Evolutionary conservation across 768 basidiomycete species (phyloP), one percentile per base, ranked within the genome.

Genomic region (Phylloporus rhodoxanthus): DNA sequence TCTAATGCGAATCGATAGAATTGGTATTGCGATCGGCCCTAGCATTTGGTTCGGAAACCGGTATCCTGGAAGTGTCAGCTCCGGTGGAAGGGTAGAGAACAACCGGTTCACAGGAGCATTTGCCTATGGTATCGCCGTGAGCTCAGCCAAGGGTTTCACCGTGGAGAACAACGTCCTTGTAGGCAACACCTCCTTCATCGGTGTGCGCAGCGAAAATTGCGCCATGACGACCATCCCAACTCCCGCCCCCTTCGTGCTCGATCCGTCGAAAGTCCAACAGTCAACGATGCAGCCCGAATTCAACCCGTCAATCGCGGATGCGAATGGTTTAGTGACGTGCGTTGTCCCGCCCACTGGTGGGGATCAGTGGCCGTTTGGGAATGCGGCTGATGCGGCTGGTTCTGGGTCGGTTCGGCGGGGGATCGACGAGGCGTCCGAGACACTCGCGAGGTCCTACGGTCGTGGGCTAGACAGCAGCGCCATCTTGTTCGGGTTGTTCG

Each of bases 11-110:
- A 50, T 37, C 15, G 19, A 36, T n/a, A 88, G 87, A 64, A 81
- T 90, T 59, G 88, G 83, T 19, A 82, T 90, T 43, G 87, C 86
- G 29, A 76, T 89, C n/a, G 87, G 88, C 8, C 85, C 88, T 7
- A 78, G 78, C 10, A 81, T 79, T 11, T 90, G 87, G 87, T 88
- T 87, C 50, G 83, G 81, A 2, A 66, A 76, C 56, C 59, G 64
- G 46, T 85, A 73, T 54, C 72, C 72, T 15, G 76, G 75, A 46
- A 80, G 82, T 50, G 73, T 77, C 59, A 77, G 72, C 61, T 69
- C 63, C 36, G 71, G 72, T 15, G 86, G 77, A 4, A 68, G 70
- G 5, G 80, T 87, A 20, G 59, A 67, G 13, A 68, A 77, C 60
- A 89, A 90, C 64, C 65, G 61, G 20, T 60, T 86, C 21, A 75